Percentiles rank a stretch among this genome's conserved stretches.
Conservation (phyloP, 192 early-diverging fungal species). For the Coemansia reversa region DNA sequence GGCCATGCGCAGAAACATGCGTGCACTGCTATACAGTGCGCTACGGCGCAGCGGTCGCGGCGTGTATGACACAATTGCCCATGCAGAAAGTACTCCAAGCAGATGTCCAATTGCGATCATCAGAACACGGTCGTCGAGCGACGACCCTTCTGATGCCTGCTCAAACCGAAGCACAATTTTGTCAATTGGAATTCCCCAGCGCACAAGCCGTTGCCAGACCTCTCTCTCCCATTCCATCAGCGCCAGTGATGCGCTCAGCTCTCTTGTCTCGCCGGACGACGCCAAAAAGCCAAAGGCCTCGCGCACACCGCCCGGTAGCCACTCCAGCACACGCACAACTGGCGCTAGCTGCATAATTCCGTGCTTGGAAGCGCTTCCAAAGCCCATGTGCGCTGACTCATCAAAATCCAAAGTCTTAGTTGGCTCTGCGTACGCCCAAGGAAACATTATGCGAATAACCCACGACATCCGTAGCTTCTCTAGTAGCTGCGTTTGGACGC, state of each 20-base stretch:
- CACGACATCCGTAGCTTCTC: constrained; percentile 30
- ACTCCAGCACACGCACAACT: not conserved
- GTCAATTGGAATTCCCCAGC: constrained; percentile 58
- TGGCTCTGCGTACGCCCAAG: constrained; percentile 19
- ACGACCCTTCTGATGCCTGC: constrained; percentile 15
- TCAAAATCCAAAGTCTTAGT: constrained; percentile 6
- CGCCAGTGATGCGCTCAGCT: constrained; percentile 2
- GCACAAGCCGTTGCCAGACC: constrained; percentile 40
- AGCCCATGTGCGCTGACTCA: not conserved
- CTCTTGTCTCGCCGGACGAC: constrained; percentile 4
- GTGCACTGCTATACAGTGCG: constrained; percentile 35
- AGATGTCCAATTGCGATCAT: constrained; percentile 49
- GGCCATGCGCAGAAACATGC: constrained; percentile 39
- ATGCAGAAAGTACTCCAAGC: constrained; percentile 53
- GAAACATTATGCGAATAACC: constrained; percentile 33
- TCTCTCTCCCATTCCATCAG: constrained; percentile 23
- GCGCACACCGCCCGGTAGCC: not conserved
- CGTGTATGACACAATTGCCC: constrained; percentile 50
- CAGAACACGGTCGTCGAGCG: constrained; percentile 39
- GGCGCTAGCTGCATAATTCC: not conserved
- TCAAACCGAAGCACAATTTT: constrained; percentile 38
- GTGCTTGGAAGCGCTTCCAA: not conserved
- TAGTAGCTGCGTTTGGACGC: constrained; percentile 10
- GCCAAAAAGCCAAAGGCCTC: not conserved
- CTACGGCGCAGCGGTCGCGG: constrained; percentile 24